phyloP scores from a whole-genome alignment of 176 grass and related monocot species.

The Oryza brachyantha region DNA sequence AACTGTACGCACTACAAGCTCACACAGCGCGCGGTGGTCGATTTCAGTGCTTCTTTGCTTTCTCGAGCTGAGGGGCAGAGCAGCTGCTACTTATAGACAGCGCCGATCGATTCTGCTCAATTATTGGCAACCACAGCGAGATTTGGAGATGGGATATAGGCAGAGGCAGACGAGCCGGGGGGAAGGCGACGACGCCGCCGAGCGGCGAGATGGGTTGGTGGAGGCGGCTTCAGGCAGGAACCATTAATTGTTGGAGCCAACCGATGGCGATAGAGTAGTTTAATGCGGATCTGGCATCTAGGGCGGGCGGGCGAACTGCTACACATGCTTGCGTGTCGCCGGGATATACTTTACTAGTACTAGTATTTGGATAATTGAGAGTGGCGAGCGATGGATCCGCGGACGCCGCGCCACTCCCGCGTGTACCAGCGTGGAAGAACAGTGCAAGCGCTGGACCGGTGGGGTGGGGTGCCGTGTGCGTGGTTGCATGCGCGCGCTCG shows the following conservation, averaged over 20 bases:
- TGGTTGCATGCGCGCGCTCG: no score
- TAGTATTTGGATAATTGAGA: neutral
- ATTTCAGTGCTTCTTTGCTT: neutral
- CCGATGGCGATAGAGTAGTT: conserved; percentile 22
- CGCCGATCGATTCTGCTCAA: no score
- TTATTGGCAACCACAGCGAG: neutral
- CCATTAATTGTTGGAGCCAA: neutral
- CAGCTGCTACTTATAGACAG: conserved; percentile 34
- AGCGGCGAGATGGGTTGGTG: neutral
- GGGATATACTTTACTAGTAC: no score
- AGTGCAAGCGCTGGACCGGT: no score
- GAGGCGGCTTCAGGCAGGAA: neutral
- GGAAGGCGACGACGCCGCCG: neutral
- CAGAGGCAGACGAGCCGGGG: neutral
- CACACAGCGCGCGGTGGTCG: neutral
- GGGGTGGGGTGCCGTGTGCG: no score
- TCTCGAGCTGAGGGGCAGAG: conserved; percentile 9
- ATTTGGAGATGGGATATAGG: neutral
- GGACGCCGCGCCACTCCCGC: no score
- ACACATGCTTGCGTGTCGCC: neutral
- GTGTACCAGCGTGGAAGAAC: no score
- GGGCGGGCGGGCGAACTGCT: neutral
- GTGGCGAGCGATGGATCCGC: neutral
- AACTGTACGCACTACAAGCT: neutral
- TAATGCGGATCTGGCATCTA: conserved; percentile 15